phyloP scores from a whole-genome alignment of 257 asterid genomes.

The Paraleonurus japonicus region DNA sequence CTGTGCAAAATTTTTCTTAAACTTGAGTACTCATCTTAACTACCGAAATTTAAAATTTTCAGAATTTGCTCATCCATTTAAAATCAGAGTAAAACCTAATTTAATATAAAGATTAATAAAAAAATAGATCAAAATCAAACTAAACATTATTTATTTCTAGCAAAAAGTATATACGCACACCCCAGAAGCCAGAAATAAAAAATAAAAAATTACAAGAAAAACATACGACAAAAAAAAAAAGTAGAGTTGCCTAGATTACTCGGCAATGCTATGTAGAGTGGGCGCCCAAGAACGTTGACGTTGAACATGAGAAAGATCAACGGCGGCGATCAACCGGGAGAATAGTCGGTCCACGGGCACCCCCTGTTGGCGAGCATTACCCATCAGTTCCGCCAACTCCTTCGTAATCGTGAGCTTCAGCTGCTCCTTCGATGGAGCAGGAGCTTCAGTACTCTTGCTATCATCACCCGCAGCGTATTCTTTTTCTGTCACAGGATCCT shows the following conservation, averaged over 20 bases:
- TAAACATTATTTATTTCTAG: background rate
- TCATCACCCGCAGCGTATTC: constrained; percentile 14
- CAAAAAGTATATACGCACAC: background rate
- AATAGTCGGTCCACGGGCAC: constrained; percentile 47
- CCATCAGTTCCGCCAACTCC: constrained; percentile 46
- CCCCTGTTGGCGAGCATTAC: constrained; percentile 30
- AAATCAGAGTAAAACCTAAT: background rate
- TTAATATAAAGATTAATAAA: background rate
- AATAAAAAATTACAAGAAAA: background rate
- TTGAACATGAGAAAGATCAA: constrained; percentile 2
- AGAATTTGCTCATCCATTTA: background rate
- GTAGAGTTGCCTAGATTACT: constrained; percentile 1
- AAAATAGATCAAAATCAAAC: background rate
- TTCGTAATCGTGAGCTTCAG: constrained; percentile 46
- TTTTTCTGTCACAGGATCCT: constrained; percentile 5
- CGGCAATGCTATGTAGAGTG: constrained; percentile 51
- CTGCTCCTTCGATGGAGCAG: background rate
- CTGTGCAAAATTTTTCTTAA: background rate
- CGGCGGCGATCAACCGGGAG: constrained; percentile 30
- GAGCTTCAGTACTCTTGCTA: constrained; percentile 4
- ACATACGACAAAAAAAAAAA: background rate
- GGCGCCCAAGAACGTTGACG: constrained; percentile 49
- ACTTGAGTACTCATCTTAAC: background rate
- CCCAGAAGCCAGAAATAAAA: background rate
- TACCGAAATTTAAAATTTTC: background rate